A percentile compares a stretch with the other conserved stretches of the same genome.
These are phyloP conservation scores for Dendrobium huoshanense DNA, from an alignment of 106 monocot genomes.

Conservation along the genomic window DNA sequence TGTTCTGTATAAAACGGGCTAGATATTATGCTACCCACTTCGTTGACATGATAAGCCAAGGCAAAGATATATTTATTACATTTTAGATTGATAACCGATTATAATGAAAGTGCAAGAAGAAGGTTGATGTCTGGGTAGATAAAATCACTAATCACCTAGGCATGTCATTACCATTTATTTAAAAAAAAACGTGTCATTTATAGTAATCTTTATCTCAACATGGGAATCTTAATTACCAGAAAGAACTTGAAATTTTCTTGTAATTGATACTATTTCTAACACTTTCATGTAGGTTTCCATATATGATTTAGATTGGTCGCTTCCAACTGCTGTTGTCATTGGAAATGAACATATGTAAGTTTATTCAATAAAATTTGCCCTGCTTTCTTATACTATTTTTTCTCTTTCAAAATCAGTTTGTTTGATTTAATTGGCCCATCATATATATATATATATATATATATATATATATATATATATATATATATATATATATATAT, in stretches of 20 bases:
- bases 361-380: background rate
- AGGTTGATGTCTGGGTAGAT: background rate
- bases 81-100: background rate
- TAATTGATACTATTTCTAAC: background rate
- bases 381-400: background rate
- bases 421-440: background rate
- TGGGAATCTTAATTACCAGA: background rate
- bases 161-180: background rate
- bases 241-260: background rate
- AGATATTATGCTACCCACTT: no score
- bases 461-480: no score
- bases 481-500: no score
- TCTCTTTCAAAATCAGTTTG: background rate
- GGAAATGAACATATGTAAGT: constrained; percentile 89
- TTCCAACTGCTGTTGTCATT: constrained; percentile 87
- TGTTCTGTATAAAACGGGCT: no score
- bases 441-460: background rate
- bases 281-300: constrained; percentile 50
- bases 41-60: no score
- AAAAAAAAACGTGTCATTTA: background rate
- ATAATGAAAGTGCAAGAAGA: background rate
- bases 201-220: background rate
- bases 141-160: background rate
- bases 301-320: constrained; percentile 94
- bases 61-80: no score